Percentiles rank a stretch among this genome's conserved stretches.
phyloP scores from a whole-genome alignment of 2,329 filamentous ascomycete species.

The Cercospora sp. region DNA sequence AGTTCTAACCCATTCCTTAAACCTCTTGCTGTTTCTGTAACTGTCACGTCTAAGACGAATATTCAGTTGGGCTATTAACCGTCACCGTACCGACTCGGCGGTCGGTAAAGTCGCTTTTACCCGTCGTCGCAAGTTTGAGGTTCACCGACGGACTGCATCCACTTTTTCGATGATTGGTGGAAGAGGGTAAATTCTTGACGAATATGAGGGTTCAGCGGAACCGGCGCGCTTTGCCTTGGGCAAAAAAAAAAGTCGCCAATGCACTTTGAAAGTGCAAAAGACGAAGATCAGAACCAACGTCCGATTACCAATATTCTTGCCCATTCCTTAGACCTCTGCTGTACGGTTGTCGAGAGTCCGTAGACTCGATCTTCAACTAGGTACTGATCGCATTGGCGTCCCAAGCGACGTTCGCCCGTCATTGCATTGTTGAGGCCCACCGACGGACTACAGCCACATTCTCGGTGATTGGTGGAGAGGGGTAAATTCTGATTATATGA shows the following conservation, averaged over 20 bases:
- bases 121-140: neutral
- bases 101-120: neutral
- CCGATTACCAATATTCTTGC: neutral
- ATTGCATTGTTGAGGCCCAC: neutral
- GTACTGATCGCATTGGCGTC: too few relatives aligned
- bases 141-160: neutral
- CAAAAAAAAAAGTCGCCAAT: neutral
- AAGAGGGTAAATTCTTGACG: neutral
- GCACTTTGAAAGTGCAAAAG: neutral
- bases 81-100: neutral
- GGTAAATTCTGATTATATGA: neutral
- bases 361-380: too few relatives aligned
- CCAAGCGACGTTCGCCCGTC: neutral
- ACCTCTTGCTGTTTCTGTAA: neutral
- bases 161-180: neutral
- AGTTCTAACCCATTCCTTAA: neutral
- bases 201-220: neutral
- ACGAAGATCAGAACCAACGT: neutral
- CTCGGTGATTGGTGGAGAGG: neutral
- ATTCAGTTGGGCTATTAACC: neutral
- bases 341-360: neutral
- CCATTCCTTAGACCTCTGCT: neutral
- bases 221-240: neutral
- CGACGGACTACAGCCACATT: neutral
- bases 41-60: neutral